phyloP scores from a whole-genome alignment of 176 grass and related monocot genomes.

The Eragrostis curvula region DNA sequence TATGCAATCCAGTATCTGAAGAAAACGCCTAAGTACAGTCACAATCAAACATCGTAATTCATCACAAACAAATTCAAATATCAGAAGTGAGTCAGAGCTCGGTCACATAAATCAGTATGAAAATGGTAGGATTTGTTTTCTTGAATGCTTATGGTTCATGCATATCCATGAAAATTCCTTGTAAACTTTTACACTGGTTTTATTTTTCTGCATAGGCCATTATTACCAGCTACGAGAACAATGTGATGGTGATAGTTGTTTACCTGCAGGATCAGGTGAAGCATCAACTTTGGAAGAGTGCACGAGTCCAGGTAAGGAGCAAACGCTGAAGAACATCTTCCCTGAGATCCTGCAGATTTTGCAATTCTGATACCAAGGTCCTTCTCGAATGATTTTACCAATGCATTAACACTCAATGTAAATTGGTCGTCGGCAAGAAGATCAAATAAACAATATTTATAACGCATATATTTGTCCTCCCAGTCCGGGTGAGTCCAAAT shows the following conservation, averaged over 20 bases:
- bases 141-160: neutral
- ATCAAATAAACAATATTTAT: neutral
- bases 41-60: neutral
- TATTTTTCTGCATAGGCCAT: neutral
- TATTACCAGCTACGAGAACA: neutral
- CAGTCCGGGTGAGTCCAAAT: neutral
- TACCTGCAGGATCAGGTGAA: slow-evolving; percentile 3
- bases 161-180: neutral
- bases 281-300: neutral
- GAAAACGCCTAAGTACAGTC: neutral
- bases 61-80: neutral
- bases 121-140: neutral
- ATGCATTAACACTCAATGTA: neutral
- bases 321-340: neutral
- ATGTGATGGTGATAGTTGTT: neutral
- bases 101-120: neutral
- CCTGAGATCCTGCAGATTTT: neutral
- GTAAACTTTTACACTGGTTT: neutral
- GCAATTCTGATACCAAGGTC: neutral
- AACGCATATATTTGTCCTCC: neutral
- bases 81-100: neutral
- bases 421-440: neutral
- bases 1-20: slow-evolving; percentile 8
- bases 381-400: slow-evolving; percentile 14
- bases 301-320: neutral